These are phyloP conservation scores for Peronospora farinosa DNA, from an alignment of 352 stramenopile species.

Conservation along the genomic window DNA sequence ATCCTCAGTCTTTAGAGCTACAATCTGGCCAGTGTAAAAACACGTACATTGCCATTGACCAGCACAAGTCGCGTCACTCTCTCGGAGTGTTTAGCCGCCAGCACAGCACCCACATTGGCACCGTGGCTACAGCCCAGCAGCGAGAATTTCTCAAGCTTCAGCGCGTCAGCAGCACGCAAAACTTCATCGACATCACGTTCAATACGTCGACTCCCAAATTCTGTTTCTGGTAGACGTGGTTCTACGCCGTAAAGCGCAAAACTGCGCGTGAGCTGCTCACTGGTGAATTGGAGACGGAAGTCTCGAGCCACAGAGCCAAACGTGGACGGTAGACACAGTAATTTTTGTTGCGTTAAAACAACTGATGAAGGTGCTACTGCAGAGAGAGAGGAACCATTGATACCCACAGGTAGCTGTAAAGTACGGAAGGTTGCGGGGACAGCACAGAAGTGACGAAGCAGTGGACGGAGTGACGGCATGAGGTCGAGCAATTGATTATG, in stretches of 20 bases:
- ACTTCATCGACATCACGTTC: slow-evolving; percentile 72
- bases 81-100: slow-evolving; percentile 62
- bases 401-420: slow-evolving; percentile 33
- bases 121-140: slow-evolving; percentile 71
- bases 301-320: slow-evolving; percentile 59
- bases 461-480: background rate
- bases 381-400: slow-evolving; percentile 39
- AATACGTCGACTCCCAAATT: slow-evolving; percentile 53
- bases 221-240: slow-evolving; percentile 36
- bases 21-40: background rate
- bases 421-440: slow-evolving; percentile 19
- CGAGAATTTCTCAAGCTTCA: slow-evolving; percentile 63
- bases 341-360: slow-evolving; percentile 17
- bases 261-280: slow-evolving; percentile 31
- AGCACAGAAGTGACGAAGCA: slow-evolving; percentile 7
- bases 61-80: slow-evolving; percentile 65
- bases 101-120: slow-evolving; percentile 62
- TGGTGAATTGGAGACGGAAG: slow-evolving; percentile 52
- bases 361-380: slow-evolving; percentile 25
- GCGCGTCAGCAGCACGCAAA: slow-evolving; percentile 43
- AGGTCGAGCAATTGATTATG: background rate
- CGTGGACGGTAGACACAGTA: slow-evolving; percentile 64
- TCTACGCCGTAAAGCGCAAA: slow-evolving; percentile 71
- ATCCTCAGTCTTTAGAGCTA: slow-evolving; percentile 7
- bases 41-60: slow-evolving; percentile 71